Evolutionary conservation across 2,329 filamentous ascomycete species (phyloP), one percentile per base, ranked within the genome.

Genomic region (Hortaea sp.): DNA sequence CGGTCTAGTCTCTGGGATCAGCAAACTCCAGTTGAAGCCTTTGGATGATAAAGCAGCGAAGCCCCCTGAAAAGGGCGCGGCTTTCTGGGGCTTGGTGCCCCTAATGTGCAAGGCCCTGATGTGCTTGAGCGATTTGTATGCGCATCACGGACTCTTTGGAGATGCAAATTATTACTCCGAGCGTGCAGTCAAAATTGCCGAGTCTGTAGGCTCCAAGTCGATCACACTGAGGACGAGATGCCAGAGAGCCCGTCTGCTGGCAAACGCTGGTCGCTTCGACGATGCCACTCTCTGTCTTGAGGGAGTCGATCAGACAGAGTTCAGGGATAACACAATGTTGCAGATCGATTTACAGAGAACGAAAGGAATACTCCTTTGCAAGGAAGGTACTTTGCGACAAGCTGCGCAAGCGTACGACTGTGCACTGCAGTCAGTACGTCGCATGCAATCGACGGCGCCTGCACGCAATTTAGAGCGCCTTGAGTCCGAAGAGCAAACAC

Each of bases 101-200:
- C 80, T 83, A 1, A 74, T 95, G 13, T 82, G 88, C 56, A 76
- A 78, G 29, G 79, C 81, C 46, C 70, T 94, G 10, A 67, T 82
- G 49, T 82, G 88, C 48, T 76, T 95, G 3, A 88, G 88, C 0
- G 76, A 77, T 4, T 71, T 94, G 1, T 95, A 89, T 56, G 80
- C 84, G 1, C 84, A 94, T 53, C 78, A 92, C 52, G 92, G 92
- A 29, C 77, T 94, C 66, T 87, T 88, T 53, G 82, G 87, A 49
- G 90, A 97, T 63, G 90, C 90, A 1, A 69, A 90, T 0, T 92
- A 89, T 62, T 94, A 94, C 55, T 82, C 84, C 1, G 84, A 95
- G 55, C 85, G 92, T 57, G 88, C 88, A 0, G 73, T 84, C 45
- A 87, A 84, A 57, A 77, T 94, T 49, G 86, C 86, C 20, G 74